A percentile compares a stretch with the other conserved stretches of the same genome.
Conservation (phyloP, 2,329 filamentous ascomycete species). For the Sordariomycetes sp. region DNA sequence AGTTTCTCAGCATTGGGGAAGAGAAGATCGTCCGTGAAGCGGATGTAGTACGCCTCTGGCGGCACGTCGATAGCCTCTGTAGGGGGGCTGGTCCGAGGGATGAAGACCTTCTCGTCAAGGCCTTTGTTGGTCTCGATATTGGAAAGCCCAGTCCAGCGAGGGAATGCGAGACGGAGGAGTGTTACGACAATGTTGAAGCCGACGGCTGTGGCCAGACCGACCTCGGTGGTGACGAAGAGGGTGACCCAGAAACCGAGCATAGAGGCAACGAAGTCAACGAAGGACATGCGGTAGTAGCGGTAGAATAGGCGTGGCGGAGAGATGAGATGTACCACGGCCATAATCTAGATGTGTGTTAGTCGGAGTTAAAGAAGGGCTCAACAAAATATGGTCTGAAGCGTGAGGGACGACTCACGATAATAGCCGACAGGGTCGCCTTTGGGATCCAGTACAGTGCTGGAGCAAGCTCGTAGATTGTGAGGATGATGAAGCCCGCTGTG, state of each 20-base stretch:
- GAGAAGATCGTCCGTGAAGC: conserved; percentile 47
- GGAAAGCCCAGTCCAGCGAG: conserved; percentile 23
- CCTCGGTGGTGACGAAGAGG: conserved; percentile 50
- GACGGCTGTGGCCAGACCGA: conserved; percentile 49
- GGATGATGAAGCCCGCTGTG: conserved; percentile 50
- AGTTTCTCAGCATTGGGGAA: conserved; percentile 51
- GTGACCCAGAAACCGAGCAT: conserved; percentile 58
- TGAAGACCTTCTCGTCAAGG: conserved; percentile 17
- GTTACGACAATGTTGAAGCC: conserved; percentile 56
- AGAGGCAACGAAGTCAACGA: conserved; percentile 54
- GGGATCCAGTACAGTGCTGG: conserved; percentile 60
- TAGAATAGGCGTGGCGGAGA: conserved; percentile 50
- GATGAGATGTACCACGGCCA: conserved; percentile 53
- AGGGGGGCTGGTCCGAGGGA: conserved; percentile 8
- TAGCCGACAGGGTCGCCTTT: conserved; percentile 53
- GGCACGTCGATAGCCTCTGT: conserved; percentile 19
- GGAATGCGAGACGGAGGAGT: conserved; percentile 49
- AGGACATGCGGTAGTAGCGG: conserved; percentile 53
- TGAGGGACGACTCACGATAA: conserved; percentile 38
- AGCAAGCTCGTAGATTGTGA: conserved; percentile 53
- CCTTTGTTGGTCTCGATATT: conserved; percentile 15
- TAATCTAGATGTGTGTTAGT: conserved; percentile 32
- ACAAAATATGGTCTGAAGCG: not conserved
- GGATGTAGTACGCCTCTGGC: conserved; percentile 44
- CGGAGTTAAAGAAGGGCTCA: not conserved